Conservation (phyloP, 176 grass and related monocot genomes). For the Carex littledalei region DNA sequence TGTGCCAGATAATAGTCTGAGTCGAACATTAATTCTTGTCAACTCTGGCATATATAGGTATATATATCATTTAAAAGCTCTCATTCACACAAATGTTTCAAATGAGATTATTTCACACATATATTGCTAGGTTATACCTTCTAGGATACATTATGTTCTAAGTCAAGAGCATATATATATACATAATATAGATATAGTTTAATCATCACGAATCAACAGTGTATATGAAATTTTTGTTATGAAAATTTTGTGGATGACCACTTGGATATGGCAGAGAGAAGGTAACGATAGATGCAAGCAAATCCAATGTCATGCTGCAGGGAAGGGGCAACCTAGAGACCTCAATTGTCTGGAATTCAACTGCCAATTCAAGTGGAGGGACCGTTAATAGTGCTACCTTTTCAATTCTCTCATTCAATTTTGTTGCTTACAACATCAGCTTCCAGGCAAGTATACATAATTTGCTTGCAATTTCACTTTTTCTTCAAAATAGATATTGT, state of each 20-base stretch:
- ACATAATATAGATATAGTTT: not conserved
- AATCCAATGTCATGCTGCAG: conserved; percentile 58
- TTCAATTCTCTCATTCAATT: conserved; percentile 45
- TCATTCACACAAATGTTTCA: not conserved
- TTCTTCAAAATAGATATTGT: not conserved
- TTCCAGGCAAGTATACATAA: conserved; percentile 37
- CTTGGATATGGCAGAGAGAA: conserved; percentile 42
- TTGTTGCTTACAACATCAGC: conserved; percentile 63
- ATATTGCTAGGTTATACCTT: not conserved
- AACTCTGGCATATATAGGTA: conserved; percentile 60
- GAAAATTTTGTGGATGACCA: not conserved
- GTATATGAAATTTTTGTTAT: not conserved
- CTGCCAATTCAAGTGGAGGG: conserved; percentile 58
- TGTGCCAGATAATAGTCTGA: conserved; percentile 37
- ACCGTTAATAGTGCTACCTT: conserved; percentile 54
- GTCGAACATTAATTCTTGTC: conserved; percentile 50
- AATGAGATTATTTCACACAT: not conserved
- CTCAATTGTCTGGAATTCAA: conserved; percentile 60
- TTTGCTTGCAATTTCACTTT: not conserved
- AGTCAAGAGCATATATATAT: not conserved
- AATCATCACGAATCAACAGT: not conserved
- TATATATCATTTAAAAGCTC: not conserved
- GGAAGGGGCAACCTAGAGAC: conserved; percentile 61
- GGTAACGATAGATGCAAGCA: conserved; percentile 60
- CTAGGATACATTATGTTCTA: not conserved